Percentiles rank a stretch among this genome's conserved stretches.
phyloP scores from a whole-genome alignment of 441 rosid genomes.

The Adansonia rubrostipa region DNA sequence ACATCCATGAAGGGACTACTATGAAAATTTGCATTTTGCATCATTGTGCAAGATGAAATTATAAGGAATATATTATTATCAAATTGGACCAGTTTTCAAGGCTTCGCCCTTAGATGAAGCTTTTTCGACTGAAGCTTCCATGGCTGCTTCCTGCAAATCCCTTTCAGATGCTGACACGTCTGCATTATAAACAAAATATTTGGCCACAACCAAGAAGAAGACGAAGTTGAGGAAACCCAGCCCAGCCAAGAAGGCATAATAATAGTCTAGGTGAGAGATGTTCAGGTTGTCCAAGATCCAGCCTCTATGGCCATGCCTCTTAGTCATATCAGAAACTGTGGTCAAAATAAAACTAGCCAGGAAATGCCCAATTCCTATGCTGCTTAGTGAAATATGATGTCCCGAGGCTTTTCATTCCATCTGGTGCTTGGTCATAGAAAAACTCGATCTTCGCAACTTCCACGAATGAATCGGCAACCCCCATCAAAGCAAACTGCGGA shows the following conservation, averaged over 20 bases:
- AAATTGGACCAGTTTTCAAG: conserved; percentile 3
- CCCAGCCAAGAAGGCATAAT: conserved; percentile 41
- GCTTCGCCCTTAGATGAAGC: conserved; percentile 4
- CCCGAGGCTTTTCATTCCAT: conserved; percentile 51
- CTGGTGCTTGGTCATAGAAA: conserved; percentile 55
- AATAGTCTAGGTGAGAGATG: conserved; percentile 44
- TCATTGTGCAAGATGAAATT: too few species aligned
- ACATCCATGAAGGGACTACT: background rate
- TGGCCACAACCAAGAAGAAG: conserved; percentile 39
- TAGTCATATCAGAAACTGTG: conserved; percentile 38
- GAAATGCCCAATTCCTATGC: conserved; percentile 48
- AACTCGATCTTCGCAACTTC: conserved; percentile 51
- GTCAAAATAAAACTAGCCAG: conserved; percentile 42
- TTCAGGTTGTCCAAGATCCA: conserved; percentile 53
- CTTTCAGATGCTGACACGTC: conserved; percentile 33
- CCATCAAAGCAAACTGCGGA: conserved; percentile 49
- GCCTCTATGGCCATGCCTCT: conserved; percentile 34
- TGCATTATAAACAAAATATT: conserved; percentile 37
- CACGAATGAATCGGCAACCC: conserved; percentile 41
- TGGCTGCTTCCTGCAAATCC: conserved; percentile 30
- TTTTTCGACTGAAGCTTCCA: conserved; percentile 16
- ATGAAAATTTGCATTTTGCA: background rate
- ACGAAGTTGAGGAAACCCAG: conserved; percentile 40
- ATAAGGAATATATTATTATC: background rate
- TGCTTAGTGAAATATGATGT: conserved; percentile 43